Evolutionary conservation across 2,329 filamentous ascomycete genomes (phyloP).

Genomic region (Sporothrix sp.): DNA sequence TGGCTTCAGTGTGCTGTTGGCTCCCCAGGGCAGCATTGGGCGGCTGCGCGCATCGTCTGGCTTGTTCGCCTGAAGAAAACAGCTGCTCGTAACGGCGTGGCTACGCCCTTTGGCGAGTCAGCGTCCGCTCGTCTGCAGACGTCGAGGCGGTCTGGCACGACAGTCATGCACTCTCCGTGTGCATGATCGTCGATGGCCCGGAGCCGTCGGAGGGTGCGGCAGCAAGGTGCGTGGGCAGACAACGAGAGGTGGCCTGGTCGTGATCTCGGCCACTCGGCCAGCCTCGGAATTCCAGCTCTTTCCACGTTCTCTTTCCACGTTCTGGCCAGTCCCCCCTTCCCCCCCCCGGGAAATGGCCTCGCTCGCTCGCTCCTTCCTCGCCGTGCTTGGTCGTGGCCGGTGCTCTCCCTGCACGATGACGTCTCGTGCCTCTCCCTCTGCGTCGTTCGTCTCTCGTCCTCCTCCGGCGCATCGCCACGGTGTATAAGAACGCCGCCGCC

Average conservation of each 20-base stretch:
- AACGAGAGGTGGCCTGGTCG: background rate
- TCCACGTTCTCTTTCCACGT: background rate
- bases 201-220: background rate
- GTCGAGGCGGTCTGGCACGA: no score
- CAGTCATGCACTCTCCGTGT: no score
- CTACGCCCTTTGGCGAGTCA: no score
- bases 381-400: background rate
- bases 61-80: no score
- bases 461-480: background rate
- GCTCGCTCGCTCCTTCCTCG: background rate
- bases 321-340: background rate
- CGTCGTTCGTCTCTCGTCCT: background rate
- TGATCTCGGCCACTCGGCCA: slow-evolving; percentile 1
- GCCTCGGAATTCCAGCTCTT: background rate
- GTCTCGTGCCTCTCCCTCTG: background rate
- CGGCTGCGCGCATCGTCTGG: no score
- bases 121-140: no score
- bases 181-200: background rate
- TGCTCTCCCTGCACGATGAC: background rate
- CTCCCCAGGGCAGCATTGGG: no score
- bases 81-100: no score
- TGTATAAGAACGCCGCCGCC: background rate
- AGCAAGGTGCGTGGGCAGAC: background rate
- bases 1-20: no score
- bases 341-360: background rate